A percentile compares a stretch with the other conserved stretches of the same genome.
These are phyloP conservation scores for Pythium brachiatum DNA, from an alignment of 352 stramenopile genomes.

Conservation along the genomic window DNA sequence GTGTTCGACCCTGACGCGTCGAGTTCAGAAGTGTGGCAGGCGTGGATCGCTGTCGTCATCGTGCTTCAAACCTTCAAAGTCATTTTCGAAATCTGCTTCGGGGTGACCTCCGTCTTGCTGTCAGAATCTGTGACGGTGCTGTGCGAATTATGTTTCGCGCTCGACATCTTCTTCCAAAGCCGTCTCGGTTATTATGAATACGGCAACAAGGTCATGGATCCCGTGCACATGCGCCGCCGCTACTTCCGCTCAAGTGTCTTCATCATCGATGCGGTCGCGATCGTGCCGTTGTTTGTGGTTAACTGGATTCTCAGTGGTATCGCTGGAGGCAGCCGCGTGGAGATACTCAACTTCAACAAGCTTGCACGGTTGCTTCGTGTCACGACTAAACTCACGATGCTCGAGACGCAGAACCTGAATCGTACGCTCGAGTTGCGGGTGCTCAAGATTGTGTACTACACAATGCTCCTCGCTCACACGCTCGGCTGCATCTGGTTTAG, in stretches of 20 bases:
- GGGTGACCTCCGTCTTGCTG: conserved; percentile 15
- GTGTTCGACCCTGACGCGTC: conserved; percentile 43
- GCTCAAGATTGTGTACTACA: conserved; percentile 50
- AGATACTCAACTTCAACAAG: conserved; percentile 57
- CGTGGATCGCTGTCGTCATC: conserved; percentile 29
- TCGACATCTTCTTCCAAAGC: conserved; percentile 49
- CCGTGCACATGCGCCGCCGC: conserved; percentile 30
- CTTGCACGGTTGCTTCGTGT: conserved; percentile 38
- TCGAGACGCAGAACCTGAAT: conserved; percentile 48
- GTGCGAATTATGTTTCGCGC: conserved; percentile 38
- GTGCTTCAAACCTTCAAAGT: conserved; percentile 38
- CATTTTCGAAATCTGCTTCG: conserved; percentile 34
- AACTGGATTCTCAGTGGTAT: conserved; percentile 37
- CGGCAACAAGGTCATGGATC: conserved; percentile 69
- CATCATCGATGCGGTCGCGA: conserved; percentile 32
- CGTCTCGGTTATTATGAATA: conserved; percentile 60
- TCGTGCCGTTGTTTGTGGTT: conserved; percentile 43
- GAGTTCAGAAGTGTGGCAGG: conserved; percentile 29
- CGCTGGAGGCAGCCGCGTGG: conserved; percentile 9
- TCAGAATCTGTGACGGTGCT: conserved; percentile 33
- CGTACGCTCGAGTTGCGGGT: conserved; percentile 41
- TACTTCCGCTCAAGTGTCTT: conserved; percentile 41
- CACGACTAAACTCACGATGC: conserved; percentile 8
- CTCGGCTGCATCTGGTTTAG: conserved; percentile 65
- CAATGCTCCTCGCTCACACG: conserved; percentile 38